Evolutionary conservation across 768 basidiomycete genomes (phyloP).

Genomic region (Agrocybe pediades): DNA sequence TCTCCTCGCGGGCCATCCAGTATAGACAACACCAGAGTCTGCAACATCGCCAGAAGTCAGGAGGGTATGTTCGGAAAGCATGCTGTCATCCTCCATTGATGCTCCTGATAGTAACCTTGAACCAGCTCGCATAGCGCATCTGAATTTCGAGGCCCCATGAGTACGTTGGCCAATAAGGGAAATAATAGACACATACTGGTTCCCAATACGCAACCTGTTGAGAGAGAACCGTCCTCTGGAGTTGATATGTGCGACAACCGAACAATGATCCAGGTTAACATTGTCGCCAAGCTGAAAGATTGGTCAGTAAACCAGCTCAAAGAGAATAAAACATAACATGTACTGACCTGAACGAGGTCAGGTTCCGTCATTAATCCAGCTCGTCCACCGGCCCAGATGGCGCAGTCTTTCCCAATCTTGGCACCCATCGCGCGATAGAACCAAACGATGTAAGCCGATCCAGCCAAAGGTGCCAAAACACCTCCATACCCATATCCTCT

Average conservation of each 20-base stretch:
- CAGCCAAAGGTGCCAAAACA: conserved; percentile 39
- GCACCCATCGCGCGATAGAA: conserved; percentile 45
- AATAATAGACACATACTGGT: conserved; percentile 21
- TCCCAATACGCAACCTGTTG: conserved; percentile 41
- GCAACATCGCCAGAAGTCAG: conserved; percentile 49
- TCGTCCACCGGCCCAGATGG: conserved; percentile 41
- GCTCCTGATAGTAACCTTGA: conserved; percentile 50
- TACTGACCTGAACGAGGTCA: conserved; percentile 41
- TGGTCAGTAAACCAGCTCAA: not conserved
- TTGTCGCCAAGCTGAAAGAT: conserved; percentile 38
- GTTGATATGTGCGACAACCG: conserved; percentile 50
- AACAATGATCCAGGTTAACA: conserved; percentile 45
- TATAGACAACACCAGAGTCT: conserved; percentile 38
- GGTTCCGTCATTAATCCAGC: conserved; percentile 49
- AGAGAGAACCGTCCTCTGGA: conserved; percentile 46
- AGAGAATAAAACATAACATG: not conserved
- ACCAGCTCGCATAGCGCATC: conserved; percentile 44
- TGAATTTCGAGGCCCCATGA: not conserved
- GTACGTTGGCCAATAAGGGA: not conserved
- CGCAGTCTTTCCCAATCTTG: conserved; percentile 43
- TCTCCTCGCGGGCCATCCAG: conserved; percentile 44
- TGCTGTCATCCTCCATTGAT: conserved; percentile 49
- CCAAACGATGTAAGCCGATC: conserved; percentile 46
- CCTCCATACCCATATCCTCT: conserved; percentile 45
- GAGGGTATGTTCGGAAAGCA: conserved; percentile 51